A percentile compares a stretch with the other conserved stretches of the same genome.
Evolutionary conservation across 768 basidiomycete species (phyloP).

Genomic region (Cystobasidium onofrii): DNA sequence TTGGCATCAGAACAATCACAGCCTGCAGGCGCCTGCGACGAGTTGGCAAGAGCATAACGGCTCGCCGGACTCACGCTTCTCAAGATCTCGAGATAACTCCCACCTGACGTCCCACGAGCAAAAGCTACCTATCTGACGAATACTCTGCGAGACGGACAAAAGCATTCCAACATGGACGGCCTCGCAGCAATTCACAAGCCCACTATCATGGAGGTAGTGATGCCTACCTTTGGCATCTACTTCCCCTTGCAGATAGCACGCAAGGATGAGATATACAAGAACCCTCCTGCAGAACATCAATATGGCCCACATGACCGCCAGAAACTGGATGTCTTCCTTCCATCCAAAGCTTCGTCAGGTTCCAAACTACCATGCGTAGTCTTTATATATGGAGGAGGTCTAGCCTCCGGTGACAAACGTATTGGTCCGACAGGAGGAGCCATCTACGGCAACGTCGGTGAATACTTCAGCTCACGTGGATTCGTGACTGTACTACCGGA

Average conservation of each 20-base stretch:
- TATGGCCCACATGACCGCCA: constrained; percentile 26
- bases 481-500: constrained; percentile 19
- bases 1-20: background rate
- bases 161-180: background rate
- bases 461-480: constrained; percentile 12
- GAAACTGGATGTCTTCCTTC: constrained; percentile 24
- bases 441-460: constrained; percentile 11
- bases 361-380: background rate
- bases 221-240: constrained; percentile 19
- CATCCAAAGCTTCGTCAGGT: background rate
- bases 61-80: no score
- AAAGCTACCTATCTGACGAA: no score
- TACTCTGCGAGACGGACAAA: background rate
- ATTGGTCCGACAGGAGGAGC: constrained; percentile 3
- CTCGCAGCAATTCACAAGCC: background rate
- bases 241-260: constrained; percentile 13
- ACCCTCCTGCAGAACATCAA: constrained; percentile 6
- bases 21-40: no score
- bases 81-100: no score
- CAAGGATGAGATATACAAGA: constrained; percentile 8
- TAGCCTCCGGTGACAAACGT: constrained; percentile 15
- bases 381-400: constrained; percentile 24
- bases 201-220: constrained; percentile 10
- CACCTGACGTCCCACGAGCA: no score
- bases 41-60: no score